Evolutionary conservation across 495 filamentous ascomycete species (phyloP).

Genomic region (Haplographium delicatum): DNA sequence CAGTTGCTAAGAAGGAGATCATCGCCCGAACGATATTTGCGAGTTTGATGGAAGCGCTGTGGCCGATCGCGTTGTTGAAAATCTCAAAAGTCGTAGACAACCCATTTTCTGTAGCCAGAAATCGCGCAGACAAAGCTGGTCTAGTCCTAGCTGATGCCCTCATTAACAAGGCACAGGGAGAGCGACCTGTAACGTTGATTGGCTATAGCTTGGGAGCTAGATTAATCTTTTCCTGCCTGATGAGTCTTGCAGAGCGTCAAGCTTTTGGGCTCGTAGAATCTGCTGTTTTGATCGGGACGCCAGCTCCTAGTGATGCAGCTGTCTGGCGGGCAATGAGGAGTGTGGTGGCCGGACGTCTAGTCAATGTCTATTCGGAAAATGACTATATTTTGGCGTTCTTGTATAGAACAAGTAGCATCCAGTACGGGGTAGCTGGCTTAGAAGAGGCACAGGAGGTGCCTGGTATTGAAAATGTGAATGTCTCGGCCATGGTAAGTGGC

Average conservation of each 20-base stretch:
- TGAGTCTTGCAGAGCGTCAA: constrained; percentile 64
- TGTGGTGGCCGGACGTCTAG: constrained; percentile 48
- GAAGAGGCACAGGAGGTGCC: constrained; percentile 47
- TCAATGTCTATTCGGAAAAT: constrained; percentile 56
- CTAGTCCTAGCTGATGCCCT: constrained; percentile 79
- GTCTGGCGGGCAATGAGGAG: constrained; percentile 51
- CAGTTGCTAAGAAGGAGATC: constrained; percentile 70
- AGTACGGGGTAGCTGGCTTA: constrained; percentile 54
- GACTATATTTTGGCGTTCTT: constrained; percentile 59
- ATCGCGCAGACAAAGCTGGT: constrained; percentile 82
- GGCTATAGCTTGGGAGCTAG: constrained; percentile 91
- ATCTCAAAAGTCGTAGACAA: constrained; percentile 81
- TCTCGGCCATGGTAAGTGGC: constrained; percentile 46
- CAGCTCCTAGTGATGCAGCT: constrained; percentile 55
- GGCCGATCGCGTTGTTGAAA: constrained; percentile 75
- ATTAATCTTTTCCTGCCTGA: constrained; percentile 78
- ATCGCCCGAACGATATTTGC: constrained; percentile 59
- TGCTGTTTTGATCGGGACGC: constrained; percentile 77
- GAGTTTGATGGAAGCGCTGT: constrained; percentile 60
- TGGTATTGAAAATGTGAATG: constrained; percentile 53
- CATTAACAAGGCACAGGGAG: constrained; percentile 82
- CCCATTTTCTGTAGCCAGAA: constrained; percentile 78
- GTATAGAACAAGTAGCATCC: constrained; percentile 47
- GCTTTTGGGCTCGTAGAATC: constrained; percentile 86
- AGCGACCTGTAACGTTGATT: constrained; percentile 79